A percentile compares a stretch with the other conserved stretches of the same genome.
Conservation (phyloP, 2,329 filamentous ascomycete genomes). For the Teratosphaeria gauchensis region DNA sequence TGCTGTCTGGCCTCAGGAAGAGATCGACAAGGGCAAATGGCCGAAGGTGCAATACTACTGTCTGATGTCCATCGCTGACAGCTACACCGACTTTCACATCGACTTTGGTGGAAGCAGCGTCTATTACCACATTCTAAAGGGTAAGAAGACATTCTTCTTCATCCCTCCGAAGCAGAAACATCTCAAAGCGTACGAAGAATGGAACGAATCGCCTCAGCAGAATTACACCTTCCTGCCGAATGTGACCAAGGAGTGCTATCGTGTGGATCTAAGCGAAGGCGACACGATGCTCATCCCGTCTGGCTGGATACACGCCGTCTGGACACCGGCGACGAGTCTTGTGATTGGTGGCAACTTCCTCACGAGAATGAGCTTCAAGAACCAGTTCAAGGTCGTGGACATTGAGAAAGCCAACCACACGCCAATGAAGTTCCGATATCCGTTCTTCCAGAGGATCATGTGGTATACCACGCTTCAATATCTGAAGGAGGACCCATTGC, state of each 20-base stretch:
- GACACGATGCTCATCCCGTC: constrained; percentile 64
- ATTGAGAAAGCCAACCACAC: constrained; percentile 60
- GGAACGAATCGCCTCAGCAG: constrained; percentile 58
- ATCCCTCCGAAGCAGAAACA: constrained; percentile 59
- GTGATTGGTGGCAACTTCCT: constrained; percentile 65
- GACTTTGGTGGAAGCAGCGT: constrained; percentile 63
- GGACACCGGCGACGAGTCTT: constrained; percentile 59
- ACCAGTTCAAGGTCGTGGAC: constrained; percentile 56
- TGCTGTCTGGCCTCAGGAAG: constrained; percentile 45
- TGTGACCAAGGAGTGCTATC: constrained; percentile 56
- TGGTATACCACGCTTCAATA: constrained; percentile 59
- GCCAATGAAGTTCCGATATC: constrained; percentile 56
- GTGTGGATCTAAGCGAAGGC: constrained; percentile 55
- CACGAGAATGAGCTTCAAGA: constrained; percentile 54
- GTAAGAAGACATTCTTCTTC: constrained; percentile 63
- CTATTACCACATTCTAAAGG: constrained; percentile 60
- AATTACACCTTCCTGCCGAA: constrained; percentile 56
- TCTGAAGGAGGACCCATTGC: constrained; percentile 54
- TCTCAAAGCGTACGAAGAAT: constrained; percentile 61
- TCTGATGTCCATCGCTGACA: constrained; percentile 61
- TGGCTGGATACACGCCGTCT: constrained; percentile 63
- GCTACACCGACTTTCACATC: constrained; percentile 63
- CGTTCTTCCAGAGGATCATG: constrained; percentile 60
- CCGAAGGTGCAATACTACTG: constrained; percentile 60
- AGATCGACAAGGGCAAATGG: constrained; percentile 45